phyloP scores from a whole-genome alignment of 2,329 filamentous ascomycete species.

The Aspergillus pseudoglaucus region DNA sequence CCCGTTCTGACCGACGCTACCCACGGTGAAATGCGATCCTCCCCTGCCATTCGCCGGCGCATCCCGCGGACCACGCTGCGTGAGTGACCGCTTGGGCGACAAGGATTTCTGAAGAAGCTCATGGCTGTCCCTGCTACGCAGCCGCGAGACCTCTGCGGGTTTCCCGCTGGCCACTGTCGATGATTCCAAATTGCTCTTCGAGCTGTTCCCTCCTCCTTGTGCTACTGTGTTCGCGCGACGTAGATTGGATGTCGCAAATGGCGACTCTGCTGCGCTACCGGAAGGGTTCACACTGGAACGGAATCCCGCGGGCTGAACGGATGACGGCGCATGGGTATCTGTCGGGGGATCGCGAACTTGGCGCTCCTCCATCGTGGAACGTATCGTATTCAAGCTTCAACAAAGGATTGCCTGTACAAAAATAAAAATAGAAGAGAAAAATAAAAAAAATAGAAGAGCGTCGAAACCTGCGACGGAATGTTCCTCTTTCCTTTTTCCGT shows the following conservation, averaged over 20 bases:
- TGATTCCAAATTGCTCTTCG: conserved; percentile 23
- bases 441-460: not conserved
- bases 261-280: conserved; percentile 11
- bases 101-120: conserved; percentile 41
- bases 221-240: conserved; percentile 35
- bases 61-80: conserved; percentile 48
- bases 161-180: conserved; percentile 27
- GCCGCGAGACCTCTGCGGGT: conserved; percentile 26
- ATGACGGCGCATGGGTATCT: not conserved
- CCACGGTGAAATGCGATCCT: conserved; percentile 69
- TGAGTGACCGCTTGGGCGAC: conserved; percentile 40
- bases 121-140: conserved; percentile 45
- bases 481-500: not conserved
- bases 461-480: not conserved
- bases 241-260: conserved; percentile 20
- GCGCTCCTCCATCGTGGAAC: conserved; percentile 6
- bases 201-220: conserved; percentile 22
- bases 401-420: not conserved
- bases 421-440: not conserved
- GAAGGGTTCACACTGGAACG: not conserved
- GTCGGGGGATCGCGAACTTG: not conserved
- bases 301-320: not conserved
- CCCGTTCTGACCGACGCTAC: conserved; percentile 76
- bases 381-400: not conserved
- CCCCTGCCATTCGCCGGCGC: conserved; percentile 54